These are phyloP conservation scores for Boletus barrowsii DNA, from an alignment of 768 basidiomycete species.

Conservation along the genomic window DNA sequence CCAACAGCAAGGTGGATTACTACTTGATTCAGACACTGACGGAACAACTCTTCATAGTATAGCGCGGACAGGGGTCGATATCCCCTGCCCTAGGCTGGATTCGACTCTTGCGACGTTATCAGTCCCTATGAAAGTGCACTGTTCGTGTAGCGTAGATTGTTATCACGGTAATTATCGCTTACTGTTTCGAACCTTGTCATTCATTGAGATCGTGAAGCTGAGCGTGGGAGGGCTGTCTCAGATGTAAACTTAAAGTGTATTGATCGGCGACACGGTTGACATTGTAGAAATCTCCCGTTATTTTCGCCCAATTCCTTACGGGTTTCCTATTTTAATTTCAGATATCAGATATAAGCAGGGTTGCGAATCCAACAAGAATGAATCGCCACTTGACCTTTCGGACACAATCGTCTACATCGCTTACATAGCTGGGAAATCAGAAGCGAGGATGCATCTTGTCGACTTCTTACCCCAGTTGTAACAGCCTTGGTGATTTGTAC, in stretches of 20 bases:
- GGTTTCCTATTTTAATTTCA: background rate
- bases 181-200: background rate
- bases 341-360: slow-evolving; percentile 1
- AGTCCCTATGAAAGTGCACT: too few species aligned
- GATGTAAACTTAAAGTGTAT: background rate
- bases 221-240: slow-evolving; percentile 1
- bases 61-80: background rate
- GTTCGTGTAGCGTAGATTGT: background rate
- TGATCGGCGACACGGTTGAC: background rate
- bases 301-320: slow-evolving; percentile 19
- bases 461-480: background rate
- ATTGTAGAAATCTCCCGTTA: slow-evolving; percentile 10
- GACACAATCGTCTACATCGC: background rate
- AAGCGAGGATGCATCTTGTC: background rate
- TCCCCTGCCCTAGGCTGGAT: background rate
- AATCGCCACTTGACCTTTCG: background rate
- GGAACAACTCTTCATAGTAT: background rate
- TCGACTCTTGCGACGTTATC: too few species aligned
- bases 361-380: background rate
- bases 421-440: background rate
- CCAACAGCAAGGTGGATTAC: too few species aligned
- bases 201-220: slow-evolving; percentile 1
- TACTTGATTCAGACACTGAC: background rate
- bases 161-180: background rate
- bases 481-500: background rate